These are phyloP conservation scores for Cladorrhinum sp. DNA, from an alignment of 2,329 filamentous ascomycete species.

Conservation along the genomic window DNA sequence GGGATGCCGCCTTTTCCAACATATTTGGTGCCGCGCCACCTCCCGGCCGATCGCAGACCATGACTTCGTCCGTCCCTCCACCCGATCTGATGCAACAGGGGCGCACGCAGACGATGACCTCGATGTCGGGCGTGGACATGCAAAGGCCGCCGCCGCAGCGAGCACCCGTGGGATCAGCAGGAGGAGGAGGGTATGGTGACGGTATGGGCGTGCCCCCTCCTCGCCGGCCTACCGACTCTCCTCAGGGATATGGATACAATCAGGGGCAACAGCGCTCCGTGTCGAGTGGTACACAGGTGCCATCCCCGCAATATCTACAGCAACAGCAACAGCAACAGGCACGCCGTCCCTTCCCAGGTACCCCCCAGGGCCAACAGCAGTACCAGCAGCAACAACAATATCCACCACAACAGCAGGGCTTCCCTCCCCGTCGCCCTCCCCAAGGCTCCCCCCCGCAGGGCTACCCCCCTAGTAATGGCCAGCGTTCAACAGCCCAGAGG, in stretches of 20 bases:
- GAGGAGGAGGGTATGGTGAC: slow-evolving; percentile 36
- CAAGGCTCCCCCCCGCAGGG: slow-evolving; percentile 17
- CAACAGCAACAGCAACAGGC: slow-evolving; percentile 45
- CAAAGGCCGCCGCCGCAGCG: slow-evolving; percentile 63
- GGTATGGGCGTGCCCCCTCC: slow-evolving; percentile 31
- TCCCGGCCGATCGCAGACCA: slow-evolving; percentile 87
- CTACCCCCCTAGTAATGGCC: slow-evolving; percentile 38
- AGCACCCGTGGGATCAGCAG: slow-evolving; percentile 35
- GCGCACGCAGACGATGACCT: slow-evolving; percentile 77
- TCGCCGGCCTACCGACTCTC: slow-evolving; percentile 44
- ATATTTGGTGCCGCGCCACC: slow-evolving; percentile 90
- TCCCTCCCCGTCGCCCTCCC: slow-evolving; percentile 40
- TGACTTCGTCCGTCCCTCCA: slow-evolving; percentile 71
- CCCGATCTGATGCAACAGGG: slow-evolving; percentile 55
- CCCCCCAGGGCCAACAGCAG: slow-evolving; percentile 12
- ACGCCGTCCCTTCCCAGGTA: slow-evolving; percentile 44
- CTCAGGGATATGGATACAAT: slow-evolving; percentile 51
- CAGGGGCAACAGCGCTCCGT: slow-evolving; percentile 46
- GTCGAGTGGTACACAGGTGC: slow-evolving; percentile 47
- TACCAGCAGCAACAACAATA: slow-evolving; percentile 11
- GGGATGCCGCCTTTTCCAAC: slow-evolving; percentile 93
- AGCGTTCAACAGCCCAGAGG: slow-evolving; percentile 48
- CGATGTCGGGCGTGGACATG: slow-evolving; percentile 55
- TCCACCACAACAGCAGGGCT: slow-evolving; percentile 39
- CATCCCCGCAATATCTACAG: slow-evolving; percentile 48